These are phyloP conservation scores for Candida insectalens DNA, from an alignment of 805 yeast genomes.

Conservation along the genomic window DNA sequence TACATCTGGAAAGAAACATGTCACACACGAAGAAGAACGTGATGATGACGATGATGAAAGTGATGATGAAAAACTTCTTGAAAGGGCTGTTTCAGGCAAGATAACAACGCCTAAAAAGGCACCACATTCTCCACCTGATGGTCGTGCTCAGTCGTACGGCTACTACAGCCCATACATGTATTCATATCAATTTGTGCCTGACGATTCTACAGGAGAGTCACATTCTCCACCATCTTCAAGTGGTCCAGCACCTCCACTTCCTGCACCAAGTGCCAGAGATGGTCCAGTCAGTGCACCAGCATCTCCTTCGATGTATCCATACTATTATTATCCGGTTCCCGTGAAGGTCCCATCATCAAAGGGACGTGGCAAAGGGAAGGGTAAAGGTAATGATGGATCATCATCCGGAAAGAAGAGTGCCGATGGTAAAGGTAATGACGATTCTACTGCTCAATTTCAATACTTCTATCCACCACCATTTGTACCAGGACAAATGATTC, in stretches of 20 bases:
- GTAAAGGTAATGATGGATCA: not conserved
- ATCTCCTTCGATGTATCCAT: conserved; percentile 1
- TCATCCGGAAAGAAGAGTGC: too few relatives aligned
- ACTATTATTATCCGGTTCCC: conserved; percentile 7
- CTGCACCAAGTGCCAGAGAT: too few relatives aligned
- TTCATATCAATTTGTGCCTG: conserved; percentile 2
- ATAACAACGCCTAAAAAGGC: too few relatives aligned
- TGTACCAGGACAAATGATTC: not conserved
- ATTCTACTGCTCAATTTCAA: conserved; percentile 4
- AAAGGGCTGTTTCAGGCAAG: conserved; percentile 11
- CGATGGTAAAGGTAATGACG: too few relatives aligned
- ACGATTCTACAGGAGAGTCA: too few relatives aligned
- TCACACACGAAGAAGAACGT: conserved; percentile 20
- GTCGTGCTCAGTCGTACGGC: too few relatives aligned
- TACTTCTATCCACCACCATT: conserved; percentile 6
- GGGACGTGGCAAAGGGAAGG: conserved; percentile 8
- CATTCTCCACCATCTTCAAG: not conserved
- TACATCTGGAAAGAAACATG: conserved; percentile 23
- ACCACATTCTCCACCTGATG: too few relatives aligned
- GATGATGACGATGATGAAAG: conserved; percentile 16
- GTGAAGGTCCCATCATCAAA: conserved; percentile 11
- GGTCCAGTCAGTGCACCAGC: too few relatives aligned
- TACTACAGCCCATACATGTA: conserved; percentile 2
- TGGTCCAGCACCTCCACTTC: conserved; percentile 7
- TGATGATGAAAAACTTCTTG: conserved; percentile 17